Evolutionary conservation across 805 yeast genomes (phyloP).

Genomic region (Wickerhamiella dianesei): DNA sequence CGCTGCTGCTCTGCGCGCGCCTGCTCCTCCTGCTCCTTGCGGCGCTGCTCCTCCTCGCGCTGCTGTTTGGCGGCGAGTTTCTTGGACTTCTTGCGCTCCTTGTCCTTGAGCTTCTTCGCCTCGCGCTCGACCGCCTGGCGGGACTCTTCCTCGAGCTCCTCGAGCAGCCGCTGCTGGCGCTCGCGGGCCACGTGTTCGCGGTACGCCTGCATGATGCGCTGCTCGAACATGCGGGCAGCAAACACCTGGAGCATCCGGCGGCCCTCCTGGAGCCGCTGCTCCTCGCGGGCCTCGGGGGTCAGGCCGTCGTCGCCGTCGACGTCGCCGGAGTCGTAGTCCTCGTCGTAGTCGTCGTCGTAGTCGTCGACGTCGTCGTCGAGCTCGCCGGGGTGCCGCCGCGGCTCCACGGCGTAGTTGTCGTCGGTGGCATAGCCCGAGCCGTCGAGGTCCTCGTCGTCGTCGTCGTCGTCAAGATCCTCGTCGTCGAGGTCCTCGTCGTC

Average conservation of each 20-base stretch:
- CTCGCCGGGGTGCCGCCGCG: constrained; percentile 9
- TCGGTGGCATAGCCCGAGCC: constrained; percentile 3
- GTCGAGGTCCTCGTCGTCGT: constrained; percentile 8
- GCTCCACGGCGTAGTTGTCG: constrained; percentile 15
- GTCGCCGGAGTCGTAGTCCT: constrained; percentile 19
- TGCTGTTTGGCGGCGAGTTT: constrained; percentile 28
- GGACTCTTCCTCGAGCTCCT: constrained; percentile 24
- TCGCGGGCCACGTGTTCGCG: constrained; percentile 73
- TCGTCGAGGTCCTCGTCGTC: constrained; percentile 13
- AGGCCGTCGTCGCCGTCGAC: constrained; percentile 29
- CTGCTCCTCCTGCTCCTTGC: constrained; percentile 25
- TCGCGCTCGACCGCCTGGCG: constrained; percentile 23
- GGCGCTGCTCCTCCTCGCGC: constrained; percentile 29
- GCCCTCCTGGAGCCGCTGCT: constrained; percentile 58
- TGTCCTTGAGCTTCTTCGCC: constrained; percentile 26
- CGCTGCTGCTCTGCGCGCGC: constrained; percentile 20
- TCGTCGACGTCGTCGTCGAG: constrained; percentile 25
- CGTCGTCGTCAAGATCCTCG: constrained; percentile 14
- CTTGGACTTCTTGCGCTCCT: constrained; percentile 31
- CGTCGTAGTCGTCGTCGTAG: constrained; percentile 24
- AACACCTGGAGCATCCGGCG: constrained; percentile 68
- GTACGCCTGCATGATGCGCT: constrained; percentile 59
- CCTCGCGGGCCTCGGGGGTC: constrained; percentile 32
- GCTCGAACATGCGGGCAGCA: constrained; percentile 64
- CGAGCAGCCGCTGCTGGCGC: constrained; percentile 27